phyloP scores from a whole-genome alignment of 352 stramenopile species.

The Pythium dissotocum region DNA sequence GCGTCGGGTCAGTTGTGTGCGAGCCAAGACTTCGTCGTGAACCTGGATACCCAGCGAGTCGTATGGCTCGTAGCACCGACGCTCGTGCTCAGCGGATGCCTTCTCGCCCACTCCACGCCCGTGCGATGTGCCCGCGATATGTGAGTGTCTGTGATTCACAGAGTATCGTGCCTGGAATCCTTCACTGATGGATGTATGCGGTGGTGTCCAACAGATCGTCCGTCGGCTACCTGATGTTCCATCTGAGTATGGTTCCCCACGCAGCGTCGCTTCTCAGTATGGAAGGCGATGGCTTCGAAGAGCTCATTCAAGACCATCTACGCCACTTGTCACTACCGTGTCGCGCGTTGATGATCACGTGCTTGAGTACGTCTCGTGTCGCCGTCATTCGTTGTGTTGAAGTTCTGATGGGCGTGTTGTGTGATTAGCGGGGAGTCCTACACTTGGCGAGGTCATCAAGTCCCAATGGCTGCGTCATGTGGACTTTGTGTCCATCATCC shows the following conservation, averaged over 20 bases:
- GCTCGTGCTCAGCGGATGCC: conserved; percentile 52
- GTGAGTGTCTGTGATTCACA: conserved; percentile 28
- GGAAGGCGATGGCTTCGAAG: conserved; percentile 33
- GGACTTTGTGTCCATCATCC: conserved; percentile 48
- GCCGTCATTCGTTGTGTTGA: too few species aligned
- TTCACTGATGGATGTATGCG: background rate
- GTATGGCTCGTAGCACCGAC: conserved; percentile 45
- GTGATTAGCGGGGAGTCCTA: conserved; percentile 8
- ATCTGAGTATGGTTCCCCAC: conserved; percentile 51
- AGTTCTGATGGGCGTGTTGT: background rate
- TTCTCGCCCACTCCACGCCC: conserved; percentile 42
- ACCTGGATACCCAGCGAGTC: conserved; percentile 31
- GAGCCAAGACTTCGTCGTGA: conserved; percentile 52
- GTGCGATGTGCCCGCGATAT: conserved; percentile 44
- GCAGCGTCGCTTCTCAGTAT: background rate
- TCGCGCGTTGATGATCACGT: conserved; percentile 47
- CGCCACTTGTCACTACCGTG: conserved; percentile 43
- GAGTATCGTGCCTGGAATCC: background rate
- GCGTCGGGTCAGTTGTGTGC: conserved; percentile 47
- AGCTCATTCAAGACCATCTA: conserved; percentile 52
- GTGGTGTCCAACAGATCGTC: conserved; percentile 31
- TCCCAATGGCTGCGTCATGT: conserved; percentile 60
- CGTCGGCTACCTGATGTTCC: conserved; percentile 65
- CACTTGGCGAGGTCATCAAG: conserved; percentile 41
- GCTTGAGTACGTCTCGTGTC: conserved; percentile 39